Conservation (phyloP, 2,329 filamentous ascomycete genomes). For the Pseudovirgaria hyperparasitica region DNA sequence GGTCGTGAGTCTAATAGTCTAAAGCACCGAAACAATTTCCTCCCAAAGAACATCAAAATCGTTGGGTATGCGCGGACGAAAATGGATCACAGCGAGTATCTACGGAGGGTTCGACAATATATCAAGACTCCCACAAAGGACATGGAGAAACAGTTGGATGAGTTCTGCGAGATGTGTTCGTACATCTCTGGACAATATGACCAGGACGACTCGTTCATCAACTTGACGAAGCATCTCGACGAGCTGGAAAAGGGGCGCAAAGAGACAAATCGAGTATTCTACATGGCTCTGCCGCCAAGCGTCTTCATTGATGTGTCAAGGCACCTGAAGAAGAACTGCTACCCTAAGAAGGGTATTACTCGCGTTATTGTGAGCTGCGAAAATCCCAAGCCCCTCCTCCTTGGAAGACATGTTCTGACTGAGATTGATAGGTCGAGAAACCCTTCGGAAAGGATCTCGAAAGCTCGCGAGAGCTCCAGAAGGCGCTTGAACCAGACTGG, state of each 20-base stretch:
- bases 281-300: constrained; percentile 96
- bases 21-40: constrained; percentile 96
- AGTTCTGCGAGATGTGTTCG: constrained; percentile 77
- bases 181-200: constrained; percentile 98
- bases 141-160: constrained; percentile 84
- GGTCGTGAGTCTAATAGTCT: constrained; percentile 11
- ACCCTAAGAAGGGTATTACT: constrained; percentile 78
- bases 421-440: constrained; percentile 69
- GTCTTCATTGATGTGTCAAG: constrained; percentile 97
- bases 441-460: constrained; percentile 95
- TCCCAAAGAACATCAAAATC: constrained; percentile 89
- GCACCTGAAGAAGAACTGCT: constrained; percentile 94
- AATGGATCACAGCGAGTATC: constrained; percentile 95
- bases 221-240: constrained; percentile 73
- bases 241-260: constrained; percentile 70
- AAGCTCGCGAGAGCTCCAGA: constrained; percentile 89
- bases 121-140: constrained; percentile 99
- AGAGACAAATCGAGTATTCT: constrained; percentile 89
- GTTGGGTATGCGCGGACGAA: constrained; percentile 98
- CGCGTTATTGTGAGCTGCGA: constrained; percentile 67
- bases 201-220: constrained; percentile 84
- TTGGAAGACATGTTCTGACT: constrained; percentile 3
- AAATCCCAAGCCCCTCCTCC: background rate
- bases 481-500: constrained; percentile 93
- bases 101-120: constrained; percentile 89